Conservation (phyloP, 2,329 filamentous ascomycete species). For the Chaetomium sp. region DNA sequence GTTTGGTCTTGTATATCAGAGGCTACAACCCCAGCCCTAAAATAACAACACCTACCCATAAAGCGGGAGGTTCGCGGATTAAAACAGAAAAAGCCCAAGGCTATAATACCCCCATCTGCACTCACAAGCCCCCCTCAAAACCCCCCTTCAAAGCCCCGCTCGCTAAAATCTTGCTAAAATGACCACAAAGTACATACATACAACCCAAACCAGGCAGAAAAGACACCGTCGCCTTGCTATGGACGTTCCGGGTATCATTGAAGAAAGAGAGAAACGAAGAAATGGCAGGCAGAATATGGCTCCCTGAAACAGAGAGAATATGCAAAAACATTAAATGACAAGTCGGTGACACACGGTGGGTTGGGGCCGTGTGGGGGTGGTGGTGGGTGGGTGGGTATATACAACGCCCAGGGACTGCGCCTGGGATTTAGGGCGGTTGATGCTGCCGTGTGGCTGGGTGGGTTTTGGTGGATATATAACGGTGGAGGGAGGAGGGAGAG, state of each 20-base stretch:
- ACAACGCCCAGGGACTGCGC: neutral
- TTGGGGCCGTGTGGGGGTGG: neutral
- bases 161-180: neutral
- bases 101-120: neutral
- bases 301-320: neutral
- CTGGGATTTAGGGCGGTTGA: neutral
- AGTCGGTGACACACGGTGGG: neutral
- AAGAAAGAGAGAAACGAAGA: slow-evolving; percentile 20
- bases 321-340: slow-evolving; percentile 17
- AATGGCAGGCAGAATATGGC: neutral
- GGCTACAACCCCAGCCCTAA: neutral
- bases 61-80: neutral
- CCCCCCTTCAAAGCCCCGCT: neutral
- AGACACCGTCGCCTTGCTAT: slow-evolving; percentile 33
- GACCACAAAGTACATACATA: neutral
- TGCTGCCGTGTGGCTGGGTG: neutral
- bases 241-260: slow-evolving; percentile 34
- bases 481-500: neutral
- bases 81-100: neutral
- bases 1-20: neutral
- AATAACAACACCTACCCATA: neutral
- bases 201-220: slow-evolving; percentile 16
- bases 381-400: neutral
- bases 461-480: neutral
- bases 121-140: neutral